phyloP scores from a whole-genome alignment of 371 early-diverging fungal species.

The Synchytrium microbalum region DNA sequence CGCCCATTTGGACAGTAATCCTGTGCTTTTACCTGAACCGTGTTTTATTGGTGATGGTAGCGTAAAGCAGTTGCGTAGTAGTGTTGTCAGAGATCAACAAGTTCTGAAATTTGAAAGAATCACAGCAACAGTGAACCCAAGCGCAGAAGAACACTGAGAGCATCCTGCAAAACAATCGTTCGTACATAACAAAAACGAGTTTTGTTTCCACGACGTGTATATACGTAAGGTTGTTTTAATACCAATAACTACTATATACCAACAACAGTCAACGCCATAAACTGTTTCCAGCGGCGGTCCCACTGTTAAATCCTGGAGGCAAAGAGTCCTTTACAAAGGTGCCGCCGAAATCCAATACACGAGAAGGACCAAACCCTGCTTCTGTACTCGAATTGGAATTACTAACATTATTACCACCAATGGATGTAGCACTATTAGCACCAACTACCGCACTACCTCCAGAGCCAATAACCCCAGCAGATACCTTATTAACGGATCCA shows the following conservation, averaged over 20 bases:
- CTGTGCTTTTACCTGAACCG: too few relatives aligned
- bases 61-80: too few relatives aligned
- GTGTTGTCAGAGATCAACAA: too few relatives aligned
- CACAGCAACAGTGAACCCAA: too few relatives aligned
- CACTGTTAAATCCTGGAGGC: neutral
- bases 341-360: neutral
- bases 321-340: neutral
- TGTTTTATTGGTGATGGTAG: too few relatives aligned
- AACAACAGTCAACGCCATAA: neutral
- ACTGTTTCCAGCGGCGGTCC: neutral
- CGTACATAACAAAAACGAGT: too few relatives aligned
- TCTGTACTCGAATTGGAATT: neutral
- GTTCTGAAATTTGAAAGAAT: too few relatives aligned
- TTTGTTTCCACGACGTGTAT: too few relatives aligned
- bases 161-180: too few relatives aligned
- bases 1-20: too few relatives aligned
- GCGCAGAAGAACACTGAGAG: too few relatives aligned
- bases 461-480: neutral
- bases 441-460: neutral
- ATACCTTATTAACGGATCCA: neutral
- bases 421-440: neutral
- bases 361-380: neutral
- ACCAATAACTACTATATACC: neutral
- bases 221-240: too few relatives aligned
- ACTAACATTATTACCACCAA: neutral